Evolutionary conservation across 805 yeast genomes (phyloP), one percentile per base, ranked within the genome.

Genomic region (Pichia pseudocactophila): DNA sequence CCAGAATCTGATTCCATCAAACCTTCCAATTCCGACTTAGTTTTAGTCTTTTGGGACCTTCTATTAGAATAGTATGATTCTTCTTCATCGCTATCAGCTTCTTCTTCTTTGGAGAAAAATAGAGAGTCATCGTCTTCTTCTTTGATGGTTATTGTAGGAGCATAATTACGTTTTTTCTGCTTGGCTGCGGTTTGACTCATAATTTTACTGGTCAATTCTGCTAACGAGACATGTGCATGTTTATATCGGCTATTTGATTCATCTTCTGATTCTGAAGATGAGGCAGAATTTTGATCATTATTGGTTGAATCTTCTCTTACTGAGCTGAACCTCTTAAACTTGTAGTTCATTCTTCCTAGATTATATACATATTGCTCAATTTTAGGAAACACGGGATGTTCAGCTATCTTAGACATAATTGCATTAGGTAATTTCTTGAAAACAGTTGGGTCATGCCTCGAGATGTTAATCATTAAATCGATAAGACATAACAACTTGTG

Each of bases 371-470:
- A 41, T 7, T 41, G 39, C 13, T 46, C 41, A 8, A 55, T 27
- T 7, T 36, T 37, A 10, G 35, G 26, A 41, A 52, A 53, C 3
- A 46, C 30, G 5, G 46, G 36, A 3, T 34, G 17, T 3, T 42
- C 33, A 2, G 42, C 12, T 2, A 50, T 30, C 9, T 37, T 41
- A 9, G 36, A 26, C 7, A 51, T 26, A 2, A 56, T 32, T n/a
- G 54, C 59, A 39, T 48, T 52, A 2, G 59, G 59, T 12, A 57
- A 41, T 16, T 41, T 37, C 3, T 44, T 41, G 38, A 55, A 56
- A 7, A 33, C 42, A n/a, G 41, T 41, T 6, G 54, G 36, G 37
- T 57, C 54, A 26, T 48, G 37, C 20, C 48, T 51, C 5, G 56
- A 50, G 19, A 56, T 39, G 22, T 48, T 50, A 4, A 56, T 41